Base-by-base conservation (phyloP, 805 yeast genomes). In the Nematodospora valgi region DNA sequence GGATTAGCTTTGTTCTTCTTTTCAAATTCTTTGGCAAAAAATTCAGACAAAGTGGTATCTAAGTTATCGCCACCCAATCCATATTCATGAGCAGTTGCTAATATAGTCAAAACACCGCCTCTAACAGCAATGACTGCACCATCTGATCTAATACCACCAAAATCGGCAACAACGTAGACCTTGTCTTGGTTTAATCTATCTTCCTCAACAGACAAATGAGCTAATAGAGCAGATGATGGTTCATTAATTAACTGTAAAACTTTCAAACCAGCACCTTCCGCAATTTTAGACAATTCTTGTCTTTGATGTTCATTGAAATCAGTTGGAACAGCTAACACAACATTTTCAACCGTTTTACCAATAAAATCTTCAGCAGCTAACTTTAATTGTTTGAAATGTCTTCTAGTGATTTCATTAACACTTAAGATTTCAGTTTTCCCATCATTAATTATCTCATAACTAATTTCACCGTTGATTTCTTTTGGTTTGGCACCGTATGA, bases 141-240 rank as follows among this genome's bases (percentile, higher is more conserved):
- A 58, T 93, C 98, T 27, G 95, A 82, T 66, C 98, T 52, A 12
- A 88, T 74, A 56, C 96, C 97, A 60, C 98, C 98, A 53, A 93
- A 86, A 64, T 93, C 98, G 37, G 95, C 94, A 48, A 93, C 96
- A 32, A 87, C 94, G 54, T 81, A 81, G 41, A 86, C 63, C 70
- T 82, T 82, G 64, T 87, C 95, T 47, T 77, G 64, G 37, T 51
- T 50, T 43, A 73, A 59, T 37, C 66, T 62, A 44, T 73, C 77
- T 27, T 63, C 74, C 37, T 70, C 59, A 23, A 66, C 54, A 26
- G 75, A 64, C 40, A 78, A 68, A 56, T 89, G 91, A 4, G 98
- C 87, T 47, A 93, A 71, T 45, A 93, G 69, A 32, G 97, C 95
- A 41, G 97, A 85, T 40, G 87, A 71, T 47, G 96, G 96, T 70